phyloP scores from a whole-genome alignment of 495 filamentous ascomycete species.

The Trichoderma gamsii region DNA sequence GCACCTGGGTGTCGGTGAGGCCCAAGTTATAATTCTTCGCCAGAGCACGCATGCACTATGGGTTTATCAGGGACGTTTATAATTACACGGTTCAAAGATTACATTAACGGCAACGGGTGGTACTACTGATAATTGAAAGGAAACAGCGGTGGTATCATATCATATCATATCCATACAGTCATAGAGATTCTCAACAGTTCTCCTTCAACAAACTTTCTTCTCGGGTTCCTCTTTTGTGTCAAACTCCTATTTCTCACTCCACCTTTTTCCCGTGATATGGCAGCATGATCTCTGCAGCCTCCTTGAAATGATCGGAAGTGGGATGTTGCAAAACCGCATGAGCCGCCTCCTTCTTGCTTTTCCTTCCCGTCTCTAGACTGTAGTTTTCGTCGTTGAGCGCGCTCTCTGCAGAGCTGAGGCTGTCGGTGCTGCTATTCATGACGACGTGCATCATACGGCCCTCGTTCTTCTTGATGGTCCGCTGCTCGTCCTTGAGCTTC shows the following conservation, averaged over 20 bases:
- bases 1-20: constrained; percentile 9
- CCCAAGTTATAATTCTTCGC: background rate
- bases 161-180: constrained; percentile 11
- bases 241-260: background rate
- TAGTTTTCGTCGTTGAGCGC: constrained; percentile 53
- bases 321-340: background rate
- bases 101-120: background rate
- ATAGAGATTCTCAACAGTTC: background rate
- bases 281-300: constrained; percentile 5
- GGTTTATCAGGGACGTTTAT: background rate
- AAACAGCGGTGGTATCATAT: constrained; percentile 6
- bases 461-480: constrained; percentile 51
- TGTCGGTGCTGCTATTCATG: constrained; percentile 51
- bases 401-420: constrained; percentile 70
- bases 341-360: constrained; percentile 13
- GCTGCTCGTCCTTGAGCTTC: constrained; percentile 43
- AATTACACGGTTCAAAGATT: background rate
- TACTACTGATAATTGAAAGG: background rate
- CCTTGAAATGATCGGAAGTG: constrained; percentile 12
- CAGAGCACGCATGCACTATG: background rate
- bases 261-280: background rate
- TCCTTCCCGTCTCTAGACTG: background rate
- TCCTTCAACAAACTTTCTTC: background rate
- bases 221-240: background rate
- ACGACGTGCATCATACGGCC: constrained; percentile 59